Base-by-base conservation (phyloP, 805 yeast genomes). In the Pichia pseudocactophila region DNA sequence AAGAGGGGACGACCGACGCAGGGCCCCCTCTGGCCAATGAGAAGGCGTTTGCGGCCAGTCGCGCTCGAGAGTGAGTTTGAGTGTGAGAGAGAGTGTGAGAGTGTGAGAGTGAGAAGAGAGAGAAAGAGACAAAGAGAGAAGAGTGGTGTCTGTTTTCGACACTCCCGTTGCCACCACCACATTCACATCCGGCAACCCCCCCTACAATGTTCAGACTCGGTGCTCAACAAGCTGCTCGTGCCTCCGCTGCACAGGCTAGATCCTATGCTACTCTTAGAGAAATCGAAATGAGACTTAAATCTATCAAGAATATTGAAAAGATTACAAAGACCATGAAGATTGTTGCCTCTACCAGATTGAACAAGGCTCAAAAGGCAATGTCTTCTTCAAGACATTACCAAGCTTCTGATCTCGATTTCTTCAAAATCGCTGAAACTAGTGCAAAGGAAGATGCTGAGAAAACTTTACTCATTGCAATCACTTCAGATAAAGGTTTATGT, bases 241-340 rank as follows among this genome's bases (percentile, higher is more conserved):
- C 62, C 39, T 55, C 57, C 54, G 70, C 71, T 59, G 69, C 66
- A 42, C 54, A 48, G 35, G 54, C 67, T 51, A 85, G 96, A 82
- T 81, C 80, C 74, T 90, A 87, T 74, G 98, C 98, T 61, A 92
- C 98, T 56, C 77, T 92, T 65, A 90, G 97, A 74, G 98, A 92
- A 71, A 94, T 92, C 62, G 98, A 92, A 75, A 83, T 78, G 68
- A 94, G 98, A 75, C 80, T 92, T 64, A 92, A 92, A 75, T 87
- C 97, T 53, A 92, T 92, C 67, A 92, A 90, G 76, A 92, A 92
- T 78, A 90, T 92, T 67, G 97, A 92, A 73, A 92, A 92, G 76
- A 92, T 92, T 73, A 92, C 98, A 71, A 92, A 92, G 73, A 92
- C 98, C 68, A 92, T 92, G 97, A 92, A 89, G 76, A 82, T 92